Conservation (phyloP, 2,329 filamentous ascomycete genomes). For the Colletotrichum tabaci region DNA sequence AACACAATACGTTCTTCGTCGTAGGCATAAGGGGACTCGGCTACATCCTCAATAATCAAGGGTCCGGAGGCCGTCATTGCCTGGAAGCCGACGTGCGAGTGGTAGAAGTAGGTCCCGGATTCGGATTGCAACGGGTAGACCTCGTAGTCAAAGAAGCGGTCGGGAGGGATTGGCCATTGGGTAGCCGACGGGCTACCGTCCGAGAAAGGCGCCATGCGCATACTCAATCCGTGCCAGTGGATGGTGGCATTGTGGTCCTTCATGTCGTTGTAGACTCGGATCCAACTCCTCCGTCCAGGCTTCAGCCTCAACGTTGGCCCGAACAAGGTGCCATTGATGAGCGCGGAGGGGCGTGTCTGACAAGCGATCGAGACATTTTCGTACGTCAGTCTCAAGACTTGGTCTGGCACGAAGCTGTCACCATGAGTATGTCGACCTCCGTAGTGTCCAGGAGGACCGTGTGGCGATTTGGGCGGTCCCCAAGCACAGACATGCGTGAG, state of each 20-base stretch:
- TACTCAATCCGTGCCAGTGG: constrained; percentile 79
- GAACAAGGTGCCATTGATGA: constrained; percentile 68
- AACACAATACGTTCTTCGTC: constrained; percentile 72
- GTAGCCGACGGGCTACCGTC: constrained; percentile 73
- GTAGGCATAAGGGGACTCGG: constrained; percentile 68
- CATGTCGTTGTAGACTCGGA: constrained; percentile 73
- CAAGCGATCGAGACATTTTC: constrained; percentile 62
- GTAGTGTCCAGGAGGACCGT: constrained; percentile 35
- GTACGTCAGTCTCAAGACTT: constrained; percentile 25
- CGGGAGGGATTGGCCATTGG: constrained; percentile 76
- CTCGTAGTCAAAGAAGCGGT: constrained; percentile 78
- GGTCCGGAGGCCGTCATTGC: constrained; percentile 70
- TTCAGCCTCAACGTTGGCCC: constrained; percentile 64
- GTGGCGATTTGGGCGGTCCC: constrained; percentile 15
- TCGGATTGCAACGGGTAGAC: constrained; percentile 66
- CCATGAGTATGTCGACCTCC: constrained; percentile 29
- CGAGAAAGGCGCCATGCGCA: constrained; percentile 72
- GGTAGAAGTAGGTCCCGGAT: constrained; percentile 78
- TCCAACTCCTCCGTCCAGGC: constrained; percentile 67
- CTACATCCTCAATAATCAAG: constrained; percentile 69
- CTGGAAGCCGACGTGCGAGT: constrained; percentile 77
- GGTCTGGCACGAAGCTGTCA: constrained; percentile 29
- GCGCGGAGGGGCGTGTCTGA: constrained; percentile 59
- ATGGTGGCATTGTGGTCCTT: constrained; percentile 67
- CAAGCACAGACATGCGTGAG: constrained; percentile 25